Base-by-base conservation (phyloP, 768 basidiomycete genomes). In the Rhizopogon sp. region DNA sequence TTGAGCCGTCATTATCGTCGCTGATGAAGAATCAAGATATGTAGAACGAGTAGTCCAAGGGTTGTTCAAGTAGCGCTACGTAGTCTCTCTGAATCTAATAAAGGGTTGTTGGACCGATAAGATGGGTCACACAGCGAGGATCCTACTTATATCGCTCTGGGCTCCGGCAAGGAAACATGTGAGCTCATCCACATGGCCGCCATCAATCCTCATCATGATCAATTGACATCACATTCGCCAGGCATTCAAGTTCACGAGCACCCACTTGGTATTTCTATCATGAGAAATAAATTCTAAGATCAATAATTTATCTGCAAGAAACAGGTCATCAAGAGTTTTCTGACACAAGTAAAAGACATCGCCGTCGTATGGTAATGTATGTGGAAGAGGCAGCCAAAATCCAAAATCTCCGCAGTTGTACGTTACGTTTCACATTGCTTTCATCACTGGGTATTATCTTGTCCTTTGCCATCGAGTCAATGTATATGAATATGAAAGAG, bases 1-100 rank as follows among this genome's bases (percentile, higher is more conserved):
- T 5, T 69, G 69, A 25, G 68, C 62, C 6, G 71, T 57, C 76
- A 78, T 77, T 52, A 28, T 49, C 14, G 46, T 49, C 33, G 31
- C 0, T 47, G 46, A 33, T 25, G 25, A 25, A 25, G 25, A 25
- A 25, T 5, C 25, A 25, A 35, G 46, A 17, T 33, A 5, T 47
- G 17, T 17, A 16, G 13, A 16, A 44, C 16, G 29, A 46, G 10
- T 33, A 33, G 31, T 33, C 31, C 31, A 20, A 10, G 3, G 25
- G 25, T 25, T 25, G 25, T 25, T 25, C 25, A 25, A 25, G 25
- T 25, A 25, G 25, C 25, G 25, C 25, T 25, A 25, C 25, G 25
- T 25, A 25, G 25, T 25, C 25, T 25, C 25, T 4, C 25, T 25
- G 25, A 25, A 25, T 25, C 25, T 25, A 25, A 25, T 25, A 25